These are phyloP conservation scores for Hyaloscypha finlandica DNA, from an alignment of 495 filamentous ascomycete genomes.

Conservation along the genomic window DNA sequence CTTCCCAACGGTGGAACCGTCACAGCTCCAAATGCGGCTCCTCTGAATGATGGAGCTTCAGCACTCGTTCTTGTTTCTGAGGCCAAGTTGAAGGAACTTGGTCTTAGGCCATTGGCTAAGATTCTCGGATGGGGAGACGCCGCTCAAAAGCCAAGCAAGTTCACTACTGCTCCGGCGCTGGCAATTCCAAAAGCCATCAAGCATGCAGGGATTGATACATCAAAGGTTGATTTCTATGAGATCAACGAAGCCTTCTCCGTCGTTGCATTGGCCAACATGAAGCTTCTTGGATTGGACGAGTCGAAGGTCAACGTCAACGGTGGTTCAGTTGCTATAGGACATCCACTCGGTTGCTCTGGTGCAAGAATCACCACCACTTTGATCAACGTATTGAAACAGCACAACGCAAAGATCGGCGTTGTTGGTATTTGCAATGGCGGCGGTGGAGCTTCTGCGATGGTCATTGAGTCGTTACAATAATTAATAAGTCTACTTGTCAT, in stretches of 20 bases:
- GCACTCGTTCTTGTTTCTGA: conserved; percentile 91
- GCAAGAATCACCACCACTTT: conserved; percentile 93
- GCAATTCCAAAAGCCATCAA: conserved; percentile 95
- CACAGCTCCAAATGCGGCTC: conserved; percentile 96
- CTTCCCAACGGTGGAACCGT: conserved; percentile 82
- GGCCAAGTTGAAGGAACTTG: conserved; percentile 82
- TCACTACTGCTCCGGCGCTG: conserved; percentile 92
- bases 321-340: conserved; percentile 92
- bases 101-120: conserved; percentile 87
- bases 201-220: conserved; percentile 77
- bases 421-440: conserved; percentile 98
- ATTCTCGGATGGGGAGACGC: conserved; percentile 97
- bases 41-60: conserved; percentile 89
- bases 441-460: conserved; percentile 87
- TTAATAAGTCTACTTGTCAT: background rate
- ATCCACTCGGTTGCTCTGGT: conserved; percentile 90
- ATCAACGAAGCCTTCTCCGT: conserved; percentile 99
- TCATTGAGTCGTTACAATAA: conserved; percentile 65
- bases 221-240: conserved; percentile 88
- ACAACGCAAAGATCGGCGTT: conserved; percentile 88
- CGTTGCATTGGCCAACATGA: conserved; percentile 93
- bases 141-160: conserved; percentile 84
- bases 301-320: conserved; percentile 96
- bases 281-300: conserved; percentile 74
- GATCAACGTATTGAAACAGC: conserved; percentile 83